Percentiles rank a stretch among this genome's conserved stretches.
phyloP scores from a whole-genome alignment of 192 early-diverging fungal genomes.

The Rhizophagus sp. region DNA sequence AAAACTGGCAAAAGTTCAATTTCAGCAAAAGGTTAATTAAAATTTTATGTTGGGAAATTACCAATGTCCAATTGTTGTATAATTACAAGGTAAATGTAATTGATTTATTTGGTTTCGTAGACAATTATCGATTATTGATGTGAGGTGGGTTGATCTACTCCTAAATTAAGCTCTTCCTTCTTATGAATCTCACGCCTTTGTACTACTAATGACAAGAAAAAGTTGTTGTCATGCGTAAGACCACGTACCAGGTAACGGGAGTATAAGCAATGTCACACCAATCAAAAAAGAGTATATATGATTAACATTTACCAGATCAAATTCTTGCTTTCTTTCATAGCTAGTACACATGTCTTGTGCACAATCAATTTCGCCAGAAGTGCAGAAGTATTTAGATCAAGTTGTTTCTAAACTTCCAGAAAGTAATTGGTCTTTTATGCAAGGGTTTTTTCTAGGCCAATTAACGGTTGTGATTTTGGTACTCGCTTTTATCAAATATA shows the following conservation, averaged over 20 bases:
- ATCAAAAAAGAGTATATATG: neutral
- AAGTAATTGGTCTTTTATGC: slow-evolving; percentile 43
- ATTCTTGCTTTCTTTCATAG: neutral
- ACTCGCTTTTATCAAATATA: slow-evolving; percentile 49
- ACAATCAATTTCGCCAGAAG: slow-evolving; percentile 7
- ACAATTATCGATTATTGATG: neutral
- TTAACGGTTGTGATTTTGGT: slow-evolving; percentile 50
- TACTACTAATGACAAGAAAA: neutral
- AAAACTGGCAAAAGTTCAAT: neutral
- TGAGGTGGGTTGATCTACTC: neutral
- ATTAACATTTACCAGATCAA: too few relatives aligned
- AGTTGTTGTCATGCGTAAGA: neutral
- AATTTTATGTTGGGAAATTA: neutral
- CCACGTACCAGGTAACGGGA: neutral
- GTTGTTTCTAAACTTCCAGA: neutral
- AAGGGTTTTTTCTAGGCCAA: slow-evolving; percentile 54
- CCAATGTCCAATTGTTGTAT: neutral
- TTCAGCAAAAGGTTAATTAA: neutral
- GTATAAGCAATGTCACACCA: neutral
- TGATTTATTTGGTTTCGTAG: slow-evolving; percentile 1
- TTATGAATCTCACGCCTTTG: neutral
- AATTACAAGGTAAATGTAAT: neutral
- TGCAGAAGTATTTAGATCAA: slow-evolving; percentile 23
- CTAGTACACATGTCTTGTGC: slow-evolving; percentile 10
- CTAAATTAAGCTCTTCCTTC: neutral